Evolutionary conservation across 768 basidiomycete species (phyloP).

Genomic region (Termitomyces titanicus): DNA sequence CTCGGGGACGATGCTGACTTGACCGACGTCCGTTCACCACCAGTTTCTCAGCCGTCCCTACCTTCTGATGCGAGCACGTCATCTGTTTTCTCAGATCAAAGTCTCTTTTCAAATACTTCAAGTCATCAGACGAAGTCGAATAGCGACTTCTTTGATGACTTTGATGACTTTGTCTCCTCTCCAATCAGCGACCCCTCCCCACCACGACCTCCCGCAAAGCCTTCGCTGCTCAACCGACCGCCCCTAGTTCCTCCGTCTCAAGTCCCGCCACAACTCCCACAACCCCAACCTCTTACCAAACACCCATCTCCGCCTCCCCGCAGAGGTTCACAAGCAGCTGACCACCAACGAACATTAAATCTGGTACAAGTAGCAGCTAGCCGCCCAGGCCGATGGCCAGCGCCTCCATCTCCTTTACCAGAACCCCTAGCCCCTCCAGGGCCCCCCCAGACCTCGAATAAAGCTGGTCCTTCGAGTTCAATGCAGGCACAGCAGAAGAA

Average conservation of each 20-base stretch:
- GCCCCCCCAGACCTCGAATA: conserved; percentile 12
- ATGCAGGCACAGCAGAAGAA: conserved; percentile 28
- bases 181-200: conserved; percentile 45
- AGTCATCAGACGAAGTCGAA: conserved; percentile 3
- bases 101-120: conserved; percentile 16
- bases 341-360: conserved; percentile 55
- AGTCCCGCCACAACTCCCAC: not conserved
- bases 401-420: conserved; percentile 25
- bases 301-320: conserved; percentile 18
- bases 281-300: conserved; percentile 7
- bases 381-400: conserved; percentile 42
- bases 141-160: conserved; percentile 18
- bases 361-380: conserved; percentile 56
- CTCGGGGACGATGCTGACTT: conserved; percentile 48
- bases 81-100: conserved; percentile 19
- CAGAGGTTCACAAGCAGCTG: conserved; percentile 34
- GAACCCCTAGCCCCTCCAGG: conserved; percentile 17
- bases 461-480: conserved; percentile 1
- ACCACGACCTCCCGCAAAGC: conserved; percentile 37
- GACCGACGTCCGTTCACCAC: conserved; percentile 40
- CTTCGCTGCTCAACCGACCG: conserved; percentile 6
- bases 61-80: conserved; percentile 19
- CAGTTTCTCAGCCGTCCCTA: conserved; percentile 15
- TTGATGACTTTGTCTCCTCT: conserved; percentile 34
- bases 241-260: not conserved